Evolutionary conservation across 2,329 filamentous ascomycete species (phyloP).

Genomic region (Thielaviopsis populi): DNA sequence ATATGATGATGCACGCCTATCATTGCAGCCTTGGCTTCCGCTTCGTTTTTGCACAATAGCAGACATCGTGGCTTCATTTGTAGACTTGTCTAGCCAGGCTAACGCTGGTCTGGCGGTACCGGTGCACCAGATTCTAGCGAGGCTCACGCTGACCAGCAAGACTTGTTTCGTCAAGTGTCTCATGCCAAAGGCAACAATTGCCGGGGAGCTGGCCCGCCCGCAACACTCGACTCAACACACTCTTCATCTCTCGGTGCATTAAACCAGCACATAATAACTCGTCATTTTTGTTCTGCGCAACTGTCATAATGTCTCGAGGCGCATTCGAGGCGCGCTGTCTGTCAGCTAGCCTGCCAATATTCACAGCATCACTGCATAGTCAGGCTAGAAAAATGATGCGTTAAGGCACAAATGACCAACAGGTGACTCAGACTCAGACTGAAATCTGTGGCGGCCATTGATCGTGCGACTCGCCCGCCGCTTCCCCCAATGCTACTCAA

Average conservation of each 20-base stretch:
- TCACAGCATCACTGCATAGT: neutral
- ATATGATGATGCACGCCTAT: neutral
- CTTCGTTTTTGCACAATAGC: neutral
- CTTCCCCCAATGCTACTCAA: neutral
- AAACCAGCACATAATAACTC: neutral
- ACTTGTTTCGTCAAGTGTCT: too few species aligned
- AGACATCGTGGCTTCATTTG: neutral
- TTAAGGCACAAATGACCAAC: neutral
- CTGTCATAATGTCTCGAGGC: neutral
- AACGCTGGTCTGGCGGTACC: too few species aligned
- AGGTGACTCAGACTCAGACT: neutral
- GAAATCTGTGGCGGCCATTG: neutral
- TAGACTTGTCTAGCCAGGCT: neutral
- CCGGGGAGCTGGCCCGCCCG: neutral
- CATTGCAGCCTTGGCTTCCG: too few species aligned
- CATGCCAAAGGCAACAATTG: neutral
- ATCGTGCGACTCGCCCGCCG: neutral
- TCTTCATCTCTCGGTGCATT: neutral
- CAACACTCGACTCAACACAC: neutral
- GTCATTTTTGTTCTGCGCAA: neutral
- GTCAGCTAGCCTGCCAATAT: neutral
- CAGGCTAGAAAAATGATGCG: neutral
- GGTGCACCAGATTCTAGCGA: too few species aligned
- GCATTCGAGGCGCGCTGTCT: too few species aligned
- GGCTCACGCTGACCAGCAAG: too few species aligned